A percentile compares a stretch with the other conserved stretches of the same genome.
Evolutionary conservation across 2,329 filamentous ascomycete genomes (phyloP).

Genomic region (Aspergillus vadensis): DNA sequence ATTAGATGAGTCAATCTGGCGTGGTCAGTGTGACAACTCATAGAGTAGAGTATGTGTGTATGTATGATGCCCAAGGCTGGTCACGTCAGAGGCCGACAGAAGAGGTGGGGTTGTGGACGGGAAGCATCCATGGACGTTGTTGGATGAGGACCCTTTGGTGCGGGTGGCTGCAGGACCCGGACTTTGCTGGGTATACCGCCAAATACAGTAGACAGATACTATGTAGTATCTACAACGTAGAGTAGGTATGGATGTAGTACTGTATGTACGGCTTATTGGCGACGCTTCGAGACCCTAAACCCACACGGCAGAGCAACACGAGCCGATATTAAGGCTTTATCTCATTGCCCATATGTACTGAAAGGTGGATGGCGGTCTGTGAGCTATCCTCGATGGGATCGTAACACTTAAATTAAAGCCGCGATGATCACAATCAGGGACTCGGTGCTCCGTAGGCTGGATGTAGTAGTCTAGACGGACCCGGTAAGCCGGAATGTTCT

Average conservation of each 20-base stretch:
- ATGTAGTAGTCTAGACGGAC: too few relatives aligned
- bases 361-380: not conserved
- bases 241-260: not conserved
- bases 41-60: not conserved
- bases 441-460: not conserved
- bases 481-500: not conserved
- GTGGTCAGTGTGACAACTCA: not conserved
- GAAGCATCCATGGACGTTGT: constrained; percentile 3
- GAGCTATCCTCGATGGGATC: not conserved
- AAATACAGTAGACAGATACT: not conserved
- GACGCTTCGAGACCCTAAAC: not conserved
- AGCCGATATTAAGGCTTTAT: constrained; percentile 5
- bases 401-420: not conserved
- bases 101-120: constrained; percentile 1
- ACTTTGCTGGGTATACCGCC: not conserved
- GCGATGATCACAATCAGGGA: constrained; percentile 8
- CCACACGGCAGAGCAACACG: not conserved
- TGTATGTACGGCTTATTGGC: not conserved
- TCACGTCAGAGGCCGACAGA: constrained; percentile 2
- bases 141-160: constrained; percentile 1
- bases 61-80: not conserved
- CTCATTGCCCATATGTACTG: not conserved
- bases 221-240: not conserved
- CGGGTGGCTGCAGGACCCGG: constrained; percentile 4
- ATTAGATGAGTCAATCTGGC: not conserved